Percentiles rank a stretch among this genome's conserved stretches.
phyloP scores from a whole-genome alignment of 148 eudicot genomes.

The Euryodendron excelsum region DNA sequence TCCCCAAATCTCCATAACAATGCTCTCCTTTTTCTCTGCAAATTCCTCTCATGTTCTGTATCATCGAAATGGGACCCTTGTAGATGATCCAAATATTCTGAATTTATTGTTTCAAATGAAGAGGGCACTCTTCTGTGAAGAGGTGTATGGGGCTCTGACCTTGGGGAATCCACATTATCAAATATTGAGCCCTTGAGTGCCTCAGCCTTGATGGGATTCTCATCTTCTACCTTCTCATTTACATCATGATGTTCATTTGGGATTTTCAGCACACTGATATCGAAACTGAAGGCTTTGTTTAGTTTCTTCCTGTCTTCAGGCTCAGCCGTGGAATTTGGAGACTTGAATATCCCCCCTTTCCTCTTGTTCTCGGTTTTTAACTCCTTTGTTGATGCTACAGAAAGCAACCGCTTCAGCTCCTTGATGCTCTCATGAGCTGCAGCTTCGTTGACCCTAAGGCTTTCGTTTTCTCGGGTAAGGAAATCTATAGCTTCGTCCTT shows the following conservation, averaged over 20 bases:
- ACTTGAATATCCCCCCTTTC: conserved; percentile 27
- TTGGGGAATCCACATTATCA: conserved; percentile 46
- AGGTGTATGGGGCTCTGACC: conserved; percentile 28
- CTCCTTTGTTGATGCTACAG: conserved; percentile 32
- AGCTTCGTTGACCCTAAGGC: conserved; percentile 55
- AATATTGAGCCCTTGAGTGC: conserved; percentile 69
- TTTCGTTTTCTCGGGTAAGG: conserved; percentile 65
- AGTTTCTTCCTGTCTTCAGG: conserved; percentile 18
- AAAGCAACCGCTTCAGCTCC: conserved; percentile 47
- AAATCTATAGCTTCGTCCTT: conserved; percentile 61
- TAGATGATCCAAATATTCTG: conserved; percentile 41
- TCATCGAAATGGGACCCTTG: conserved; percentile 39
- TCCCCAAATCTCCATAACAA: conserved; percentile 61
- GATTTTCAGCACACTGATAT: conserved; percentile 37
- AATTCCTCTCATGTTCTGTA: conserved; percentile 35
- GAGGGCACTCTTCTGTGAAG: conserved; percentile 24
- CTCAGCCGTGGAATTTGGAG: conserved; percentile 25
- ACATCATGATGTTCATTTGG: conserved; percentile 11
- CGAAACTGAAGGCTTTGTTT: conserved; percentile 39
- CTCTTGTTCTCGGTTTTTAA: conserved; percentile 17
- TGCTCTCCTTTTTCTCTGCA: conserved; percentile 43
- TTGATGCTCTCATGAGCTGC: conserved; percentile 59
- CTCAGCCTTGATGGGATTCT: conserved; percentile 52
- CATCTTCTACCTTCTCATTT: conserved; percentile 29
- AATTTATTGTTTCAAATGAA: conserved; percentile 23